A percentile compares a stretch with the other conserved stretches of the same genome.
phyloP scores from a whole-genome alignment of 2,329 filamentous ascomycete genomes.

The Apiospora koreana region DNA sequence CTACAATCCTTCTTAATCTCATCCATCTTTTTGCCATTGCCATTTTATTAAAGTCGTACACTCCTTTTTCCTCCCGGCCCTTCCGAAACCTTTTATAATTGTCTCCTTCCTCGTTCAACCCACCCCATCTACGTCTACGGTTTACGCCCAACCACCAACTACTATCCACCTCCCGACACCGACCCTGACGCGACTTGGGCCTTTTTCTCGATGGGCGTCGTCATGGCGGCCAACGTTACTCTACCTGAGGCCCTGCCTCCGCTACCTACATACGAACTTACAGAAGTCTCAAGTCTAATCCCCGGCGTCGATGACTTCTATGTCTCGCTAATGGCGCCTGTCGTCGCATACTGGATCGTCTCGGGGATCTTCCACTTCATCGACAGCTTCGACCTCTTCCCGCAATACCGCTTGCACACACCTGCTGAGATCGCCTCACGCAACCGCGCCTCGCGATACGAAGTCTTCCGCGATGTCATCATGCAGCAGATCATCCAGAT shows the following conservation, averaged over 20 bases:
- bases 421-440: constrained; percentile 86
- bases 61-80: not conserved
- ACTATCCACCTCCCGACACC: not conserved
- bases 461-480: constrained; percentile 88
- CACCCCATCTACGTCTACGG: not conserved
- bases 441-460: constrained; percentile 81
- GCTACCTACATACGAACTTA: constrained; percentile 78
- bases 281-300: constrained; percentile 70
- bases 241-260: constrained; percentile 71
- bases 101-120: not conserved
- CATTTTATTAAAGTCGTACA: constrained; percentile 1
- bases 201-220: constrained; percentile 13
- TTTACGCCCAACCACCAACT: not conserved
- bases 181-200: constrained; percentile 9
- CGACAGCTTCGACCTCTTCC: constrained; percentile 82
- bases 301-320: constrained; percentile 80
- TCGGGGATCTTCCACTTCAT: constrained; percentile 87
- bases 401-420: constrained; percentile 91
- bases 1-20: not conserved
- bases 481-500: constrained; percentile 92
- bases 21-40: not conserved
- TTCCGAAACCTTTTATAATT: not conserved
- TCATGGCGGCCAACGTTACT: constrained; percentile 52
- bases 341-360: constrained; percentile 84
- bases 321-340: constrained; percentile 72